Base-by-base conservation (phyloP, 768 basidiomycete genomes). In the Leccinum ochraceum region DNA sequence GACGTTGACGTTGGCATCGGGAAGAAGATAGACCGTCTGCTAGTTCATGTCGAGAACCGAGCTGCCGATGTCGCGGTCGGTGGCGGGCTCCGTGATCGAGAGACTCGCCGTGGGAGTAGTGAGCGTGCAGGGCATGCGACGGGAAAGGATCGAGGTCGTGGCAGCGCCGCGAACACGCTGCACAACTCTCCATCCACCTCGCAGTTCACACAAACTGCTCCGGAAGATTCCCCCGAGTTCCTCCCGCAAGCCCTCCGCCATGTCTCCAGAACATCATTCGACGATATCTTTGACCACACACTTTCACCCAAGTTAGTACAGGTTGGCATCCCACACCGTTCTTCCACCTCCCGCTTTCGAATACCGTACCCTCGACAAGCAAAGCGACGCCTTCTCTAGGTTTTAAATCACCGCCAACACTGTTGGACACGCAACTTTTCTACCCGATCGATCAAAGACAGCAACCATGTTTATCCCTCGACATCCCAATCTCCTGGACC, bases 91-190 rank as follows among this genome's bases (percentile, higher is more conserved):
- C 7, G 75, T 75, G 49, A 59, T 54, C 24, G 64, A 60, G 14
- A 67, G 64, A 62, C 74, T 75, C 10, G 79, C 73, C 24, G 83
- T 79, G 17, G 85, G 84, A 0, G 84, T 78, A 50, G 69, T 67
- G 13, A 87, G 75, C 2, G 86, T 81, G 51, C 86, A 80, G 2
- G 86, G 86, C 86, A 87, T 87, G 59, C 66, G 69, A 39, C 76
- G 75, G 39, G 77, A 76, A 10, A 71, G 67, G 20, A 46, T 11
- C 24, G 44, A 22, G 26, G 55, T 3, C 24, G 8, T 30, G 30
- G 30, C 30, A 30, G 30, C 30, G 30, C 30, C 30, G 30, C 30
- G 30, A 30, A 30, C 30, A 30, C 30, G 30, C 30, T 30, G 6
- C 30, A 30, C 30, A 30, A 30, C 30, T 30, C 30, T 8, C 30